phyloP scores from a whole-genome alignment of 306 rosid genomes.

The Cyamopsis tetragonoloba region DNA sequence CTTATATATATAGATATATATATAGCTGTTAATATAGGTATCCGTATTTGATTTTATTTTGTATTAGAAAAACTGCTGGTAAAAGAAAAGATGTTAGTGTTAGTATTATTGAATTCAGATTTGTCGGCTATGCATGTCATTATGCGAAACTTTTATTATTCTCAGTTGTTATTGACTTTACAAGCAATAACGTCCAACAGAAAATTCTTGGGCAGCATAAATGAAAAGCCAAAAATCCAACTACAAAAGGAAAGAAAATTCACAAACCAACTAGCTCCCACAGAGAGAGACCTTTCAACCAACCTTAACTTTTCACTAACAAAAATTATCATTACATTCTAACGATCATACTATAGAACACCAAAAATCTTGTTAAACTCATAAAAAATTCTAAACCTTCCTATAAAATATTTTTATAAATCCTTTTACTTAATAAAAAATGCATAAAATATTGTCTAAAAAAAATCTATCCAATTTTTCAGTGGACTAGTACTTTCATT shows the following conservation, averaged over 20 bases:
- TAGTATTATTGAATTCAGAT: background rate
- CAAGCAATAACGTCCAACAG: background rate
- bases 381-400: too few species aligned
- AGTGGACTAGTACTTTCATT: too few species aligned
- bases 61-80: background rate
- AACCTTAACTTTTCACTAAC: background rate
- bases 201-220: background rate
- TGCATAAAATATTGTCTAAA: too few species aligned
- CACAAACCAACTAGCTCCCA: background rate
- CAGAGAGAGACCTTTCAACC: constrained; percentile 7
- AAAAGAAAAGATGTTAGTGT: background rate
- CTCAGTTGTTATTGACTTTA: constrained; percentile 4
- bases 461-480: too few species aligned
- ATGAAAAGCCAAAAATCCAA: background rate
- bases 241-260: background rate
- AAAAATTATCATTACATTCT: too few species aligned
- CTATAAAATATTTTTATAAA: too few species aligned
- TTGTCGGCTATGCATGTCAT: constrained; percentile 30
- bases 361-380: too few species aligned
- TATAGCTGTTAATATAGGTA: background rate
- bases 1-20: background rate
- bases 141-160: background rate
- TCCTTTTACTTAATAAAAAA: too few species aligned
- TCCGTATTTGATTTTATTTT: background rate
- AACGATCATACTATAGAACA: too few species aligned